Evolutionary conservation across 2,329 filamentous ascomycete species (phyloP), one percentile per base, ranked within the genome.

Genomic region (Diaporthe velutina): DNA sequence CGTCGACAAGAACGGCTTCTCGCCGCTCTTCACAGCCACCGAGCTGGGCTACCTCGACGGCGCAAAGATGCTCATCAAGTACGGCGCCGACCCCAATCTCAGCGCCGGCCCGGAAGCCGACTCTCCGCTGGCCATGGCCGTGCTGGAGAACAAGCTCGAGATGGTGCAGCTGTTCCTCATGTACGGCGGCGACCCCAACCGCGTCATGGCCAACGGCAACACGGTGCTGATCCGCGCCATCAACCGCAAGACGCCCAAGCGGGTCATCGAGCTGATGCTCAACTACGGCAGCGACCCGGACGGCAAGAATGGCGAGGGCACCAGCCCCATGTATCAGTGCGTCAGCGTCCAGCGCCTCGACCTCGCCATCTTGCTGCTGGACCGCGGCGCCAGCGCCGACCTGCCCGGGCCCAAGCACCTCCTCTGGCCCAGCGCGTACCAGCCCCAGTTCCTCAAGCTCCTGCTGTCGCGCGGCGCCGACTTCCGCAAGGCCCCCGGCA

Each of bases 401-500:
- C 84, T 93, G 8, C 92, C 92, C 1, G 92, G 90, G 1, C 91
- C 92, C 15, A 93, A 93, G 81, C 90, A 94, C 83, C 89, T 92
- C 82, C 86, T 94, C 33, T 92, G 92, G 92, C 90, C 91, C 2
- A 86, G 91, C 0, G 89, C 88, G 0, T 90, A 91, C 81, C 87
- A 92, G 70, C 85, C 91, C 0, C 82, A 85, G 10, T 91, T 89
- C 75, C 83, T 94, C 42, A 86, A 90, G 78, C 81, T 92, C 1
- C 85, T 94, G 25, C 87, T 93, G 0, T 77, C 83, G 2, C 88
- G 89, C 35, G 91, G 91, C 1, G 91, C 91, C 2, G 90, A 93
- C 76, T 82, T 83, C 78, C 89, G 87, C 80, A 92, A 91, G 81
- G 84, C 87, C 0, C 90, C 91, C 0, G 91, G 91, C 33, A 85